Evolutionary conservation across 371 early-diverging fungal species (phyloP), one percentile per base, ranked within the genome.

Genomic region (Actinomortierella wolfii): DNA sequence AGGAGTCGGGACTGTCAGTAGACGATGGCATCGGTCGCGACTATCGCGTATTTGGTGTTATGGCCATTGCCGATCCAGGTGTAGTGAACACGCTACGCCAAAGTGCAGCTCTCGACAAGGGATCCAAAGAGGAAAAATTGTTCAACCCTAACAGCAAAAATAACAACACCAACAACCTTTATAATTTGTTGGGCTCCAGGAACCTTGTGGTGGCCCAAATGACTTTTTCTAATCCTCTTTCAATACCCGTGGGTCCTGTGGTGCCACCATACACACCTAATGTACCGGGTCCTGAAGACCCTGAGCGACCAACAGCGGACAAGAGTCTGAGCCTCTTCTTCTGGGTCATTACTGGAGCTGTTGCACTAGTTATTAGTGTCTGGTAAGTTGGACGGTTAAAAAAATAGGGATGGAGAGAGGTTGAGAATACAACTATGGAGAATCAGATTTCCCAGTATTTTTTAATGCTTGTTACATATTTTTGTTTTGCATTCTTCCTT

Each of bases 311-410:
- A 0, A 45, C 14, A 1, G 64, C 67, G 1, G 67, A 73, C 44
- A 50, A 53, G 21, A 67, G 67, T 0, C 42, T 73, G 20, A 67
- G 74, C 6, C 6, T 73, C 21, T 63, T 73, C 42, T 66, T 73
- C 20, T 73, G 67, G 67, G 59, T 73, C 13, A 63, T 63, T n/a
- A 21, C 63, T 24, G 74, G 60, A 17, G 51, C 67, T 5, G 64
- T 73, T 1, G 60, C 59, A 40, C 49, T 73, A 46, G 63, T 73
- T 26, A 45, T 73, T 24, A 60, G 74, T 29, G 17, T 67, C 42
- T 73, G 74, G 74, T 73, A 63, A 42, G 63, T 6, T 34, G n/a
- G n/a, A n/a, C n/a, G n/a, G n/a, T n/a, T n/a, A n/a, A n/a, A n/a
- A n/a, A n/a, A n/a, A n/a, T n/a, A n/a, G n/a, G n/a, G n/a, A n/a